Conservation (phyloP, 2,329 filamentous ascomycete species). For the Colletotrichum viniferum region DNA sequence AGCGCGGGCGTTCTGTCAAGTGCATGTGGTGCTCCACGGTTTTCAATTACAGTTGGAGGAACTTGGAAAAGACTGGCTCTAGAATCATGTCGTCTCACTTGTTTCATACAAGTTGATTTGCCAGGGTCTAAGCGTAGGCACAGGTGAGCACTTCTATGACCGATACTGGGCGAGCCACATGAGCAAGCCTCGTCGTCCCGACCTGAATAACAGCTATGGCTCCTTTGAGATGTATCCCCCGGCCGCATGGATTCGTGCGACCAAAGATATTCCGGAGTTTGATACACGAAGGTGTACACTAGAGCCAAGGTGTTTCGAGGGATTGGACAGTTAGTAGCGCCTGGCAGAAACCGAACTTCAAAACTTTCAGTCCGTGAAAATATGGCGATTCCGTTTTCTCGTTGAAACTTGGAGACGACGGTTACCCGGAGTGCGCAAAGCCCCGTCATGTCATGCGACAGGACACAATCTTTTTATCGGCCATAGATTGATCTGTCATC, state of each 20-base stretch:
- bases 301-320: not conserved
- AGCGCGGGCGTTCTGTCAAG: not conserved
- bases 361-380: fast-evolving
- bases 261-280: not conserved
- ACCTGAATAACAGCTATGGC: too few relatives aligned
- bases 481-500: too few relatives aligned
- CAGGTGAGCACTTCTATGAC: too few relatives aligned
- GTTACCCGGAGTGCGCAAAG: not conserved
- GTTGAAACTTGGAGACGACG: fast-evolving
- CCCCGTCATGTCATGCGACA: not conserved
- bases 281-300: not conserved
- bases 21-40: not conserved
- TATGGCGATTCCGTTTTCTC: not conserved
- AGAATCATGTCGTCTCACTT: fast-evolving
- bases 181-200: too few relatives aligned
- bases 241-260: not conserved
- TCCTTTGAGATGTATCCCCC: not conserved
- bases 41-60: not conserved
- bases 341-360: too few relatives aligned
- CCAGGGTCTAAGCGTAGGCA: too few relatives aligned
- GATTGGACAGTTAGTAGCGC: not conserved
- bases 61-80: fast-evolving
- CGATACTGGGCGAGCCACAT: too few relatives aligned
- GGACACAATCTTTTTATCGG: too few relatives aligned
- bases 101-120: not conserved